Conservation (phyloP, 208 protist genomes). For the Trypanosoma vivax region DNA sequence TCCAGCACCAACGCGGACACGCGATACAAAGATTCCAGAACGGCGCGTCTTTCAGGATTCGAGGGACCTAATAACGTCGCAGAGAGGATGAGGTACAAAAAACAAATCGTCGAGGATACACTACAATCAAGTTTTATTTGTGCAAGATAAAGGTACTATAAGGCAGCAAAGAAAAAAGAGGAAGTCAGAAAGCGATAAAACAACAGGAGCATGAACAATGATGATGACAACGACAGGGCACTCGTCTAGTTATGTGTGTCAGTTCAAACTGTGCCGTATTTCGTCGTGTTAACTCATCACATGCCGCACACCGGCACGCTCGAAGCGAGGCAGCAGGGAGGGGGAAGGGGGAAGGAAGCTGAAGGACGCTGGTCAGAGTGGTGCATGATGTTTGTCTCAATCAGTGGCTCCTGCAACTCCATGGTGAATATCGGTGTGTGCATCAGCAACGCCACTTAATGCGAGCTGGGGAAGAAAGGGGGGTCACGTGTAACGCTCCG, state of each 20-base stretch:
- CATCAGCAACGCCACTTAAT: slow-evolving; percentile 8
- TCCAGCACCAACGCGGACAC: slow-evolving; percentile 75
- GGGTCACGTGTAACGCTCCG: too few relatives aligned
- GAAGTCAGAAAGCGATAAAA: too few relatives aligned
- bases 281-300: background rate
- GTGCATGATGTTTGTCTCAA: slow-evolving; percentile 29
- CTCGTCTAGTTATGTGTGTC: slow-evolving; percentile 11
- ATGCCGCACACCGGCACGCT: background rate
- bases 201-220: too few relatives aligned
- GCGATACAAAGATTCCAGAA: slow-evolving; percentile 70
- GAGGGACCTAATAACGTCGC: too few relatives aligned
- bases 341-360: background rate
- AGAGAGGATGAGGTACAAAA: too few relatives aligned
- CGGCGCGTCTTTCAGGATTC: too few relatives aligned
- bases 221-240: slow-evolving; percentile 3
- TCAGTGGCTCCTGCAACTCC: slow-evolving; percentile 16
- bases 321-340: background rate
- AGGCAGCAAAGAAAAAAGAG: too few relatives aligned
- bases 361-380: slow-evolving; percentile 15
- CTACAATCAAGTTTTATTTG: too few relatives aligned
- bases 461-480: too few relatives aligned
- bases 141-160: too few relatives aligned
- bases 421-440: slow-evolving; percentile 26
- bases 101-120: too few relatives aligned
- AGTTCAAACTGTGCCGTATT: slow-evolving; percentile 20